Evolutionary conservation across 2,329 filamentous ascomycete species (phyloP), one percentile per base, ranked within the genome.

Genomic region (Bipolaris oryzae): DNA sequence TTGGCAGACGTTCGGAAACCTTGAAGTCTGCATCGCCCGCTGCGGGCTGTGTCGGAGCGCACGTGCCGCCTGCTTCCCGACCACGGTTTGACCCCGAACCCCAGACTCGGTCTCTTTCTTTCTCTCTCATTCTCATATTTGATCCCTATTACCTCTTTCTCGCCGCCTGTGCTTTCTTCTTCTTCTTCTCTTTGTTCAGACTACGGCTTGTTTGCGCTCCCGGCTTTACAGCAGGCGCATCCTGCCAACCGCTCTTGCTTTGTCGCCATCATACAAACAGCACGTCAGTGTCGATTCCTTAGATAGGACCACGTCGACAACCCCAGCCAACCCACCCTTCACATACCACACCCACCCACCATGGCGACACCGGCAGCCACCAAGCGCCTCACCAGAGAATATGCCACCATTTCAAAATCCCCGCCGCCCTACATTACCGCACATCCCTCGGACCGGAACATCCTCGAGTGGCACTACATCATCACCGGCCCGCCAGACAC

Each of bases 401-500:
- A 88, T 71, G 81, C 85, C 74, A 80, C 83, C 60, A 87, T 89
- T 59, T 81, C 84, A 69, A 83, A 86, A 69, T 94, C 92, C 69
- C 92, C 93, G 10, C 92, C 92, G 34, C 92, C 92, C 50, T 96
- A 91, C 79, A 96, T 96, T 69, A 83, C 86, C 48, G 92, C 93
- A 13, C 92, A 96, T 73, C 92, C 92, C 10, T 96, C 92, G 37
- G 93, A 96, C 64, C 85, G 86, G 39, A 96, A 96, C 76, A 96
- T 96, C 64, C 85, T 97, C 45, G 93, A 97, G 66, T 96, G 92
- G 92, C 92, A 96, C 79, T 96, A 96, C 80, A 91, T 97, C 73
- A 90, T 98, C 65, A 97, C 93, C 35, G 95, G 95, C 1, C 94
- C 95, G 33, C 92, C 96, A 59, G 87, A 93, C 58, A 99, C 95